Percentiles rank a stretch among this genome's conserved stretches.
These are phyloP conservation scores for Pseudonitzschia multistriata DNA, from an alignment of 108 stramenopile genomes.

Conservation along the genomic window DNA sequence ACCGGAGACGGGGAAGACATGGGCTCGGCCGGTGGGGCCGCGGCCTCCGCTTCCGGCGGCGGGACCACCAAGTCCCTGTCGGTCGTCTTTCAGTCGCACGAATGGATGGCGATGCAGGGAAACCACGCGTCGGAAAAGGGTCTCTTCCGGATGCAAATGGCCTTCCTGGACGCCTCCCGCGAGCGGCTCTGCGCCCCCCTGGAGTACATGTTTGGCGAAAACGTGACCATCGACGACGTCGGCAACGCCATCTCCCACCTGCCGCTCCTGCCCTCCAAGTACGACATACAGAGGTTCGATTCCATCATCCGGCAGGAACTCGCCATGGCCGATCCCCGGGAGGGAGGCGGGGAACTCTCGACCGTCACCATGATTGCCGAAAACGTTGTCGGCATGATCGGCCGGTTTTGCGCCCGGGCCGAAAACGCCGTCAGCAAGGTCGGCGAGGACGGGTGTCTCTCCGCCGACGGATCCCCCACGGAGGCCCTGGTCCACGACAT, in stretches of 20 bases:
- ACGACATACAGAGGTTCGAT: slow-evolving; percentile 81
- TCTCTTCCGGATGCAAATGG: slow-evolving; percentile 60
- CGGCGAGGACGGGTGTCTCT: slow-evolving; percentile 50
- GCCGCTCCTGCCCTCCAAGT: slow-evolving; percentile 69
- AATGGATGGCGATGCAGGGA: slow-evolving; percentile 71
- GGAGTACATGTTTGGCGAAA: slow-evolving; percentile 81
- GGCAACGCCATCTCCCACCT: slow-evolving; percentile 62
- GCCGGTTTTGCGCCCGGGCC: slow-evolving; percentile 66
- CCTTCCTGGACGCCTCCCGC: slow-evolving; percentile 65
- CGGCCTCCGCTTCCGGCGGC: background rate
- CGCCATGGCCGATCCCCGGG: slow-evolving; percentile 74
- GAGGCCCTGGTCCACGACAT: slow-evolving; percentile 75
- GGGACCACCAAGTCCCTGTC: slow-evolving; percentile 43
- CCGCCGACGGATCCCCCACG: slow-evolving; percentile 52
- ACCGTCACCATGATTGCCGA: slow-evolving; percentile 75
- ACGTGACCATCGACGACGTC: slow-evolving; percentile 68
- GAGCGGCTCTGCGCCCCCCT: slow-evolving; percentile 71
- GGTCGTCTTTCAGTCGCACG: slow-evolving; percentile 63
- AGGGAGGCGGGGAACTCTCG: slow-evolving; percentile 81
- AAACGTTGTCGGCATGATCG: slow-evolving; percentile 62
- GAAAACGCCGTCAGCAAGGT: slow-evolving; percentile 62
- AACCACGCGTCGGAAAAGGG: slow-evolving; percentile 39
- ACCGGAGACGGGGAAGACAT: background rate
- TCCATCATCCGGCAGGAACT: slow-evolving; percentile 75
- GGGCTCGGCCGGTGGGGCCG: background rate